Evolutionary conservation across 495 filamentous ascomycete species (phyloP), one percentile per base, ranked within the genome.

Genomic region (Amphirosellinia nigrospora): DNA sequence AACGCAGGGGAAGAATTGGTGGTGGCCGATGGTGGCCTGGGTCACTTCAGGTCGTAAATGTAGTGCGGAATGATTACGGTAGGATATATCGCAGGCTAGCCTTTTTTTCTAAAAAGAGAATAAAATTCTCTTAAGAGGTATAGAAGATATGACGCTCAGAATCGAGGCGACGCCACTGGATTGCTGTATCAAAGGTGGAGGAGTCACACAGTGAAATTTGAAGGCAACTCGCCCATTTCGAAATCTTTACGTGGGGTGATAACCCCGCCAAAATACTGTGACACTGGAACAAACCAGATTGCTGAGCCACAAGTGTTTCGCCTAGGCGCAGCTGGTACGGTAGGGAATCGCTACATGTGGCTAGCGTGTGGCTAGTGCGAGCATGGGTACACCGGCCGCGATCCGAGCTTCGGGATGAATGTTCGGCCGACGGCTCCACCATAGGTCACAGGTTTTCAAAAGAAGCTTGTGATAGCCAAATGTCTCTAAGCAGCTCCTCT

Each of bases 401-500:
- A 39, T 21, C 13, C 66, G 36, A 61, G 52, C 41, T 21, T 34
- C 10, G 3, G 66, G 56, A 69, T 53, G 21, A 69, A 62, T 43
- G 15, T 69, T 69, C 56, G 0, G 26, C 66, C 66, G 56, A 50
- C 26, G 43, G 10, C 69, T 71, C 75, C 71, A 70, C 69, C 38
- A 34, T 5, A 46, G 68, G 19, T 64, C 68, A 56, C 32, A 36
- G 32, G 56, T 64, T 64, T 64, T 70, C 8, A 41, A 64, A 62
- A 61, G 45, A 23, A 67, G 64, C 62, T 59, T 65, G 32, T 34
- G 52, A 45, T 52, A 34, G 66, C 64, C 68, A 68, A 61, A 62
- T 67, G 67, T 62, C 64, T 73, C 64, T 69, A 72, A 72, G 65
- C n/a, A n/a, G n/a, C n/a, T n/a, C n/a, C 72, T 73, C 71, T 71